Evolutionary conservation across 2,329 filamentous ascomycete genomes (phyloP), one percentile per base, ranked within the genome.

Genomic region (Phyllosticta ampelicida): DNA sequence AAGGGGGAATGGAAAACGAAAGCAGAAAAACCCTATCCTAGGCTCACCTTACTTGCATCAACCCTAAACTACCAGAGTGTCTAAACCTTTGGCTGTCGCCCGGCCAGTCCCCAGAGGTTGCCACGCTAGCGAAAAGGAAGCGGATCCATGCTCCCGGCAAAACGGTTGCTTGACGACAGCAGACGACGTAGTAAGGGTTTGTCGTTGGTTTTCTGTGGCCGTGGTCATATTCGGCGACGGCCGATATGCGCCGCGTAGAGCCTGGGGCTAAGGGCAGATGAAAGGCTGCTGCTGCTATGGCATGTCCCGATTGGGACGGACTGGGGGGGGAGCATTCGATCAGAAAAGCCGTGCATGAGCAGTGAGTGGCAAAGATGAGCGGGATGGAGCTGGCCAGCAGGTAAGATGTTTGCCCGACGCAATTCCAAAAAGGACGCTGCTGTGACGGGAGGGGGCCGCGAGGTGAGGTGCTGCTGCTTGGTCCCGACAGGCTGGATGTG

Each of bases 1-100:
- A 26, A 54, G n/a, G 48, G 55, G 50, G 50, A 23, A 48, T 51
- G 48, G 54, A 48, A 30, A 56, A 44, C 36, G 49, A 56, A 36
- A 48, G 55, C 49, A 56, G 49, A 21, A 16, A 44, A 44, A 44
- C 36, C 36, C 36, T 44, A 44, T 8, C 23, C 8, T 8, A 26
- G 23, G 23, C 36, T 44, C 36, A 44, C 13, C 36, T 18, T 44
- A 5, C 11, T 44, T 44, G 36, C 36, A 2, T 44, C 36, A 44
- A 44, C 36, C 36, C 36, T 44, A 44, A 44, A 16, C 36, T 44
- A n/a, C 36, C 23, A 26, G 23, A 26, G 23, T 26, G 3, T 4
- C 23, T 26, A 8, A n/a, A n/a, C 3, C 36, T n/a, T 36, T 36
- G 10, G 10, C 30, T 16, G 5, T 16, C 36, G 13, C 36, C 36